Base-by-base conservation (phyloP, 805 yeast genomes). In the Starmerella geochares region DNA sequence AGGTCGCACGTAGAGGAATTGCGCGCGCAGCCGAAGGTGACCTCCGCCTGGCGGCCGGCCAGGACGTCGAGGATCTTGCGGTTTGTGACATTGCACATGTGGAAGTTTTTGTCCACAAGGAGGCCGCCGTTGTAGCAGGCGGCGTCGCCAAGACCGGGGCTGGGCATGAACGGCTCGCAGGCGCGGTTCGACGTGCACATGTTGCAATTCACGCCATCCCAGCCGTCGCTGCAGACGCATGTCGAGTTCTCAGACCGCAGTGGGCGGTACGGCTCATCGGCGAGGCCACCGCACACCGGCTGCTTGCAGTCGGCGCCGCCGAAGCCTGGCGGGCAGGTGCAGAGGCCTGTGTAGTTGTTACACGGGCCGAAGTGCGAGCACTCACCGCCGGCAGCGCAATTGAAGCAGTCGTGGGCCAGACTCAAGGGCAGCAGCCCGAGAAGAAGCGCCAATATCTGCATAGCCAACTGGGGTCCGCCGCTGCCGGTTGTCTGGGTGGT, bases 161-260 rank as follows among this genome's bases (percentile, higher is more conserved):
- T 38, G 11, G 57, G 58, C 79, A 90, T 78, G 59, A 92, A 83
- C 0, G 83, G 69, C 63, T 86, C 84, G 69, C 98, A 92, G 1
- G 81, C 83, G 2, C 71, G 64, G 63, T 92, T 94, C 4, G 64
- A 62, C 21, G 72, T 69, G 67, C 98, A 92, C 63, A 92, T 66
- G 52, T 70, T 92, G 73, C 98, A 92, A 62, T 92, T 92, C 62
- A 92, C 83, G 39, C 98, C 97, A 4, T 71, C 69, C 98, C 98
- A 92, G 3, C 98, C 98, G 3, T 72, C 73, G 45, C 76, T 75
- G 67, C 98, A 90, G 0, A 69, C 69, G 67, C 98, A 92, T 0
- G 71, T 57, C 11, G 72, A 66, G 13, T 73, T 75, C 20, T 69
- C 68, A 6, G 38, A 42, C 5, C 76, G 67, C 11, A 74, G 57